A percentile compares a stretch with the other conserved stretches of the same genome.
Conservation (phyloP, 2,329 filamentous ascomycete species). For the Ophiognomonia clavigignenti-juglandacearum region DNA sequence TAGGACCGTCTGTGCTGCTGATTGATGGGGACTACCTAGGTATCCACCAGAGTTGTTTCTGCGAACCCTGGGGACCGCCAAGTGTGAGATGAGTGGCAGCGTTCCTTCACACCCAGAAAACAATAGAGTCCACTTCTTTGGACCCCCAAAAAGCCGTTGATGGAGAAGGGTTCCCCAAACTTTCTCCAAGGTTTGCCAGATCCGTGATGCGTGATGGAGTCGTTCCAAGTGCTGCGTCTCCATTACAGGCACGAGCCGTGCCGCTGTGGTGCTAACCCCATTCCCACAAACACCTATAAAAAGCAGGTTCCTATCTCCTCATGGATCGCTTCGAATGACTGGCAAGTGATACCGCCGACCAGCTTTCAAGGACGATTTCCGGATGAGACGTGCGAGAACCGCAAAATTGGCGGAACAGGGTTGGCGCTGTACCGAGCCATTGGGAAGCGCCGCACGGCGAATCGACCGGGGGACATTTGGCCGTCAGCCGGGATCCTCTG, state of each 20-base stretch:
- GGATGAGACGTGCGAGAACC: neutral
- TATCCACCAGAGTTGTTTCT: constrained; percentile 7
- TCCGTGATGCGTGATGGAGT: constrained; percentile 14
- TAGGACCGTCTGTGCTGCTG: constrained; percentile 15
- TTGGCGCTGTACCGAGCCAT: no score
- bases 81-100: constrained; percentile 1
- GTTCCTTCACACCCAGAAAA: neutral
- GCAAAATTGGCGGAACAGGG: neutral
- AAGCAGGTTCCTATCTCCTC: neutral
- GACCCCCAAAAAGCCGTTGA: constrained; percentile 14
- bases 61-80: constrained; percentile 12
- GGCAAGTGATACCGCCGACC: neutral
- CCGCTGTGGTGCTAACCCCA: constrained; percentile 15
- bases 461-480: neutral
- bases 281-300: constrained; percentile 4
- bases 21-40: constrained; percentile 9
- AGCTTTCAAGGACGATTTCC: neutral
- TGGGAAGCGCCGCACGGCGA: neutral
- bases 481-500: neutral
- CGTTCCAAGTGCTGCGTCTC: constrained; percentile 12
- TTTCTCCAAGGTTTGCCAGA: constrained; percentile 16
- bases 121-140: constrained; percentile 12
- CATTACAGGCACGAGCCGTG: constrained; percentile 16
- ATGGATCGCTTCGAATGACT: neutral
- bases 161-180: constrained; percentile 12